Evolutionary conservation across 192 early-diverging fungal genomes (phyloP).

Genomic region (Lunasporangiospora selenospora): DNA sequence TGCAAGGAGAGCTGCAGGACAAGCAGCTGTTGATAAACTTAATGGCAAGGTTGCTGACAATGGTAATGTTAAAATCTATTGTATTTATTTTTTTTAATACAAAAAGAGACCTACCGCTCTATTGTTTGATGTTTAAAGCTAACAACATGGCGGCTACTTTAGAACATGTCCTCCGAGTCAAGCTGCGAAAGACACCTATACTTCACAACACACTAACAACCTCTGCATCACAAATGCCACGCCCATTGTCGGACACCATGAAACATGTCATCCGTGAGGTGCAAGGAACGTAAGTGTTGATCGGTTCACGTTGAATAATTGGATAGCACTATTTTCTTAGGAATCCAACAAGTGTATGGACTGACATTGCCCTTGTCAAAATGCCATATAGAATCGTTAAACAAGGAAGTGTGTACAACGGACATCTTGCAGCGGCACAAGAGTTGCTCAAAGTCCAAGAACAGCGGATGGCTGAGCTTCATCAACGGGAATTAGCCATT

Average conservation of each 20-base stretch:
- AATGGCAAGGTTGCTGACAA: slow-evolving; percentile 45
- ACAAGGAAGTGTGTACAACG: too few species aligned
- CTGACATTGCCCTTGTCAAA: too few species aligned
- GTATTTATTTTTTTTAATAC: too few species aligned
- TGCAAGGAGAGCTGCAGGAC: slow-evolving; percentile 28
- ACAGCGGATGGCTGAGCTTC: slow-evolving; percentile 34
- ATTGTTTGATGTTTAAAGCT: too few species aligned
- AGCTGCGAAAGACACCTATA: slow-evolving; percentile 10
- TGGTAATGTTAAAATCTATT: slow-evolving; percentile 8
- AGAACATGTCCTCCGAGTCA: slow-evolving; percentile 40
- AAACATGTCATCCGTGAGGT: slow-evolving; percentile 19
- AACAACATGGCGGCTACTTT: not conserved
- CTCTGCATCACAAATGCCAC: slow-evolving; percentile 10
- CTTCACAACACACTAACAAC: slow-evolving; percentile 2
- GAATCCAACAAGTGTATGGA: too few species aligned
- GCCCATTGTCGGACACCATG: slow-evolving; percentile 29
- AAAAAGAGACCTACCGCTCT: too few species aligned
- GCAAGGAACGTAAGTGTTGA: slow-evolving; percentile 33
- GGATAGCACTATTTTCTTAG: too few species aligned
- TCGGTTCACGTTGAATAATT: too few species aligned
- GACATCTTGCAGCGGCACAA: slow-evolving; percentile 24
- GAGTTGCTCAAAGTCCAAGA: slow-evolving; percentile 32
- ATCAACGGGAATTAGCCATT: slow-evolving; percentile 20
- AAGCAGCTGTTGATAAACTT: slow-evolving; percentile 25
- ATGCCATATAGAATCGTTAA: too few species aligned